Evolutionary conservation across 139 green algal genomes (phyloP).

Genomic region (Chlamydomonas schloesseri): DNA sequence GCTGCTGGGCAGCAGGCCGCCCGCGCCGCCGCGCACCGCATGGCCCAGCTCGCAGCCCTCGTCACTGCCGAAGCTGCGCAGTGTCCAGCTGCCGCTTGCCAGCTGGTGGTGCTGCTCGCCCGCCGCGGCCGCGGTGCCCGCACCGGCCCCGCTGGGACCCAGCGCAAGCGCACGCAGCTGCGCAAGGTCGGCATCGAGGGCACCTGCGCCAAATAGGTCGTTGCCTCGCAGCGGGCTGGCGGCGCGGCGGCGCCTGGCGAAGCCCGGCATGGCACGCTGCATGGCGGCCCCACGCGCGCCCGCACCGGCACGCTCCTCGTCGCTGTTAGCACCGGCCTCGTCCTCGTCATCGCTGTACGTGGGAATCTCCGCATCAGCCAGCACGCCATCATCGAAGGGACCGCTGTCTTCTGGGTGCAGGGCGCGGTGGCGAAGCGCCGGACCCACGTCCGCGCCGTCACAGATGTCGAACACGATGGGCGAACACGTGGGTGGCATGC

Average conservation of each 20-base stretch:
- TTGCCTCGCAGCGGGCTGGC: too few relatives aligned
- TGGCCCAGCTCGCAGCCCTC: background rate
- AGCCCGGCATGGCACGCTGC: too few relatives aligned
- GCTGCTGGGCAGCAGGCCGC: background rate
- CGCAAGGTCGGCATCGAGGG: background rate
- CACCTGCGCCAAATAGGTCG: too few relatives aligned
- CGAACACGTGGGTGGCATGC: background rate
- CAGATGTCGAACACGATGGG: background rate
- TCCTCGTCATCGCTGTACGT: background rate
- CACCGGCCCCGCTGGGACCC: too few relatives aligned
- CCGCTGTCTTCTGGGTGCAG: background rate
- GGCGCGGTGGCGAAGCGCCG: constrained; percentile 4
- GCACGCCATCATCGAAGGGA: background rate
- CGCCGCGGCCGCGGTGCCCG: too few relatives aligned
- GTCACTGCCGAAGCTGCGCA: background rate
- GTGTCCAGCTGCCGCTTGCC: background rate
- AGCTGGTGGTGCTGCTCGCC: background rate
- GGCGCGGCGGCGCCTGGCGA: too few relatives aligned
- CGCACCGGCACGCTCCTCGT: too few relatives aligned
- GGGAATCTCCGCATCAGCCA: background rate
- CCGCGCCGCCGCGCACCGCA: background rate
- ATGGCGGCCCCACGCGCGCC: too few relatives aligned
- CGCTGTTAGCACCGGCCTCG: background rate
- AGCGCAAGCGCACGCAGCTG: background rate
- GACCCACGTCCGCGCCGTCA: constrained; percentile 8